These are phyloP conservation scores for Lactifluus subvellereus DNA, from an alignment of 768 basidiomycete species.

Conservation along the genomic window DNA sequence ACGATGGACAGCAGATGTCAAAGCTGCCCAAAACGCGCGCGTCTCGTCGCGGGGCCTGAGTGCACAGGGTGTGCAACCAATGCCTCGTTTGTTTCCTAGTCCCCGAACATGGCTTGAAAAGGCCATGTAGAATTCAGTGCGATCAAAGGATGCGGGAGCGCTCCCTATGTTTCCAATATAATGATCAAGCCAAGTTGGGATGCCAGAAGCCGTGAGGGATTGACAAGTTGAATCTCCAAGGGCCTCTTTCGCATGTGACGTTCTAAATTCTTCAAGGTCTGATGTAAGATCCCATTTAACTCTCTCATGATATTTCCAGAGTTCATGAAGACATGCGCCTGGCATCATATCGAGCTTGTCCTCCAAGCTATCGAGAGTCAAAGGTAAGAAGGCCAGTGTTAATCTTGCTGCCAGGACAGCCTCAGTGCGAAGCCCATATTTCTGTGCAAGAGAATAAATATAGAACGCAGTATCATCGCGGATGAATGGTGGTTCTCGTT, in stretches of 20 bases:
- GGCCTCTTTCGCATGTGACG: neutral
- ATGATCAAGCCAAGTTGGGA: neutral
- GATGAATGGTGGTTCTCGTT: neutral
- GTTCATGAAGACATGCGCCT: neutral
- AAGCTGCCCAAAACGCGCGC: too few relatives aligned
- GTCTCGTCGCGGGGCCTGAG: too few relatives aligned
- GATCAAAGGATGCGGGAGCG: neutral
- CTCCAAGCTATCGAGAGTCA: neutral
- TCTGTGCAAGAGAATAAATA: constrained; percentile 1
- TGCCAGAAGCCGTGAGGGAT: neutral
- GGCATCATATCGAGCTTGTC: constrained; percentile 1
- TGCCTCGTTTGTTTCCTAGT: too few relatives aligned
- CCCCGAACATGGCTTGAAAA: neutral
- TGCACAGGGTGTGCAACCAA: neutral
- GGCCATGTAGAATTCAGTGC: neutral
- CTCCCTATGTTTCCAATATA: neutral
- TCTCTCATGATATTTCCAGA: constrained; percentile 7
- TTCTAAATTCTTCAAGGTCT: neutral
- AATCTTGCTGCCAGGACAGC: neutral
- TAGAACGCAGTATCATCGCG: neutral
- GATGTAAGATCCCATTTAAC: neutral
- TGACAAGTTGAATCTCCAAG: neutral
- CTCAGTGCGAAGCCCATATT: constrained; percentile 2
- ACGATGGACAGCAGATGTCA: too few relatives aligned
- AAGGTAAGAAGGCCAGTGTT: neutral